phyloP scores from a whole-genome alignment of 495 filamentous ascomycete species.

The Penicillium turbatum region DNA sequence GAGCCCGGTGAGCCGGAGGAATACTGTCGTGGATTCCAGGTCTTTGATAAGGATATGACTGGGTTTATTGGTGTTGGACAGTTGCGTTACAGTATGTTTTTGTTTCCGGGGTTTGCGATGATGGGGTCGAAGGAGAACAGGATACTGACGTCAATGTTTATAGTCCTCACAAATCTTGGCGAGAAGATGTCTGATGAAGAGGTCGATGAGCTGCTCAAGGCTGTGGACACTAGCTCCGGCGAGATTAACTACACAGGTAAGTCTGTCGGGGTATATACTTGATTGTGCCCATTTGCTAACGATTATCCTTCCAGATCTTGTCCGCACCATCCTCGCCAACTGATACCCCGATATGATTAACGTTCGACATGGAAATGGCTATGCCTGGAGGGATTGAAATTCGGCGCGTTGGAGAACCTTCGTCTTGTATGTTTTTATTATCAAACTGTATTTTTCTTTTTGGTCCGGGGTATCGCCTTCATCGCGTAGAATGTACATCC shows the following conservation, averaged over 20 bases:
- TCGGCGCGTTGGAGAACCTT: slow-evolving; percentile 6
- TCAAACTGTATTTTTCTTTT: slow-evolving; percentile 8
- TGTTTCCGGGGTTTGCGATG: not conserved
- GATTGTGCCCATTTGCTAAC: not conserved
- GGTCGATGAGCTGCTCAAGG: slow-evolving; percentile 96
- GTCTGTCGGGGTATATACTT: slow-evolving; percentile 12
- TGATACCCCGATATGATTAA: slow-evolving; percentile 43
- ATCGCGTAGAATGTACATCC: not conserved
- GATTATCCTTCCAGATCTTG: slow-evolving; percentile 62
- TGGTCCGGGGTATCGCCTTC: slow-evolving; percentile 1
- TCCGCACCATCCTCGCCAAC: slow-evolving; percentile 91
- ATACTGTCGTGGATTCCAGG: slow-evolving; percentile 96
- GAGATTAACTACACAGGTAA: slow-evolving; percentile 95
- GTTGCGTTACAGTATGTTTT: slow-evolving; percentile 74
- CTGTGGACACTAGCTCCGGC: slow-evolving; percentile 86
- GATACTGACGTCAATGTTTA: not conserved
- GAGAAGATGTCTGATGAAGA: slow-evolving; percentile 99
- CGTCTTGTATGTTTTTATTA: slow-evolving; percentile 9
- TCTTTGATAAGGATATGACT: slow-evolving; percentile 98
- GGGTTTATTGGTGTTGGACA: slow-evolving; percentile 97
- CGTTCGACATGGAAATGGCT: slow-evolving; percentile 18
- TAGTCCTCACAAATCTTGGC: slow-evolving; percentile 89
- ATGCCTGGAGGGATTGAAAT: slow-evolving; percentile 4
- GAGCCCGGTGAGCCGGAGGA: slow-evolving; percentile 96
- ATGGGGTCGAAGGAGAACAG: too few species aligned